A percentile compares a stretch with the other conserved stretches of the same genome.
Evolutionary conservation across 2,329 filamentous ascomycete species (phyloP).

Genomic region (Fusarium papillatum): DNA sequence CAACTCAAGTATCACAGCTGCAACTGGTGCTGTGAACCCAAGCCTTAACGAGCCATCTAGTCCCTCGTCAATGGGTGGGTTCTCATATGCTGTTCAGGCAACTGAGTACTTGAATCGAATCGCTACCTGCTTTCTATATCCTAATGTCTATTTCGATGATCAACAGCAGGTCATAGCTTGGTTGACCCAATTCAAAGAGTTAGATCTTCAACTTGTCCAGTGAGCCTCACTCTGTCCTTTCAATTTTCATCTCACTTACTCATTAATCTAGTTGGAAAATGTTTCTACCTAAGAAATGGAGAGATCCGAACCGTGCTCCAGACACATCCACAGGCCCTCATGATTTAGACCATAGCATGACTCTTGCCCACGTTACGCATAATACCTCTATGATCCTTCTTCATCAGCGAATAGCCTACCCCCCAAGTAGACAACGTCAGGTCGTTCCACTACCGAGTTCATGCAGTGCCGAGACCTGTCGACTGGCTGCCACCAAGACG

Average conservation of each 20-base stretch:
- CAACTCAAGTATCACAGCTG: not conserved
- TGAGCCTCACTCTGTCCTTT: not conserved
- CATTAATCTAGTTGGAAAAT: not conserved
- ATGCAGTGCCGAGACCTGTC: conserved; percentile 8
- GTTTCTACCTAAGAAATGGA: conserved; percentile 6
- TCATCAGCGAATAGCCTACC: conserved; percentile 6
- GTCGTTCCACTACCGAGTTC: not conserved
- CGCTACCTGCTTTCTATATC: not conserved
- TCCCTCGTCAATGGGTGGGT: conserved; percentile 2
- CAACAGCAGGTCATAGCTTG: conserved; percentile 4
- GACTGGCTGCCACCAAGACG: not conserved
- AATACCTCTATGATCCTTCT: conserved; percentile 16
- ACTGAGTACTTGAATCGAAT: conserved; percentile 6
- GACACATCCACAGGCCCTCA: conserved; percentile 9
- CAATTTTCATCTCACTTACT: not conserved
- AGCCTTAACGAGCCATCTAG: not conserved
- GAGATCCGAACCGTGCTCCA: not conserved
- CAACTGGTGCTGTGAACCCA: not conserved
- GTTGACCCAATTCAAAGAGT: conserved; percentile 3
- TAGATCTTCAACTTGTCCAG: conserved; percentile 5
- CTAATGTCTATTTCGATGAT: not conserved
- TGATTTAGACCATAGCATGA: conserved; percentile 15
- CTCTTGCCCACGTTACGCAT: conserved; percentile 8
- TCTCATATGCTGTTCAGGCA: conserved; percentile 4
- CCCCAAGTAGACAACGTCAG: not conserved